A percentile compares a stretch with the other conserved stretches of the same genome.
Evolutionary conservation across 192 early-diverging fungal genomes (phyloP).

Genomic region (Rhizophagus sp.): DNA sequence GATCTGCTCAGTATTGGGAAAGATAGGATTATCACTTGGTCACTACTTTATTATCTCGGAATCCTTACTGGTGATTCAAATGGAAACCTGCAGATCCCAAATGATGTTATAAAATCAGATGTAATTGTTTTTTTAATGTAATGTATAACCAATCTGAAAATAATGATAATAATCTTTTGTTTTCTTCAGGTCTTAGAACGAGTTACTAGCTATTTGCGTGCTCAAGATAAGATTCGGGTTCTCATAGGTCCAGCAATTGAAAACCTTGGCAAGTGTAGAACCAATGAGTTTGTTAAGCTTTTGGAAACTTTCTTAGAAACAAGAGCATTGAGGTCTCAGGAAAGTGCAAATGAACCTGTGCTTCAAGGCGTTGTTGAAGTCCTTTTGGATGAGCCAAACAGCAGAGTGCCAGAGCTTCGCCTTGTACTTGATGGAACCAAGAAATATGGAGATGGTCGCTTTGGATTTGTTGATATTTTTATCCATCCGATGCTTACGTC

Average conservation of each 20-base stretch:
- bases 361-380: slow-evolving; percentile 37
- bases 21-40: too few relatives aligned
- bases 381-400: slow-evolving; percentile 32
- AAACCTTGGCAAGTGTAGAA: slow-evolving; percentile 24
- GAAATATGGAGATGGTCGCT: slow-evolving; percentile 30
- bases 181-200: slow-evolving; percentile 34
- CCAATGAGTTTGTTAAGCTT: slow-evolving; percentile 31
- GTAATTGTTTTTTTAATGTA: too few relatives aligned
- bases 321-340: slow-evolving; percentile 31
- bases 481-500: slow-evolving; percentile 15
- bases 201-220: slow-evolving; percentile 31
- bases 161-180: too few relatives aligned
- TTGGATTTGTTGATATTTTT: slow-evolving; percentile 36
- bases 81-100: too few relatives aligned
- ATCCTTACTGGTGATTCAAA: too few relatives aligned
- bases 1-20: too few relatives aligned
- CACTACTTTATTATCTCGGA: too few relatives aligned
- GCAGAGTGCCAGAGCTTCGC: slow-evolving; percentile 33
- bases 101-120: too few relatives aligned
- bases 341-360: slow-evolving; percentile 31
- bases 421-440: slow-evolving; percentile 39
- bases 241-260: slow-evolving; percentile 33
- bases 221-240: slow-evolving; percentile 35
- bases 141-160: slow-evolving; percentile 16
- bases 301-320: slow-evolving; percentile 34